Evolutionary conservation across 768 basidiomycete genomes (phyloP).

Genomic region (Clavaria fumosa): DNA sequence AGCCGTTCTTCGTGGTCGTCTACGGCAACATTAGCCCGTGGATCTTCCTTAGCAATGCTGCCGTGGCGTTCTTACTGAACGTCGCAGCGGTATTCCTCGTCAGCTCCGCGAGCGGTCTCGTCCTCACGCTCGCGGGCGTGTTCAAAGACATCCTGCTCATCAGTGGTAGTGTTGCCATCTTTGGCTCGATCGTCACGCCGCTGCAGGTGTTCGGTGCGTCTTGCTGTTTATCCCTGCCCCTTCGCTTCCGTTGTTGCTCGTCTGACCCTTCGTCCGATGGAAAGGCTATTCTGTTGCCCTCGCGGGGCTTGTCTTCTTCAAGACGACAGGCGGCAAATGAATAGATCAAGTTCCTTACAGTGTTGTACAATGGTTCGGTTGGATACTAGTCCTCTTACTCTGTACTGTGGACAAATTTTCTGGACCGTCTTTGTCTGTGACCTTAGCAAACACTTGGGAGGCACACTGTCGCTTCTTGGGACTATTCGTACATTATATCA

Average conservation of each 20-base stretch:
- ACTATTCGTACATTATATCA: too few relatives aligned
- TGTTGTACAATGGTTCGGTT: neutral
- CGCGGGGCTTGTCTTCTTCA: slow-evolving; percentile 72
- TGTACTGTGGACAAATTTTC: too few relatives aligned
- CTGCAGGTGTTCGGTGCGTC: slow-evolving; percentile 67
- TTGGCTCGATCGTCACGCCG: slow-evolving; percentile 64
- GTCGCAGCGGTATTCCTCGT: slow-evolving; percentile 92
- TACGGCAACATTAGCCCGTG: slow-evolving; percentile 35
- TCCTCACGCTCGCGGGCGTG: slow-evolving; percentile 87
- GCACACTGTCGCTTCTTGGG: too few relatives aligned
- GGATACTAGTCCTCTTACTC: neutral
- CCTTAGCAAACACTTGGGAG: too few relatives aligned
- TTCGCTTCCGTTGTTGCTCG: slow-evolving; percentile 2
- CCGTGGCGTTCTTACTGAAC: slow-evolving; percentile 78
- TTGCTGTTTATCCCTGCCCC: neutral
- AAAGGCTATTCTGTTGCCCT: slow-evolving; percentile 81
- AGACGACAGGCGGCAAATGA: slow-evolving; percentile 53
- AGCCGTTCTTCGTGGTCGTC: slow-evolving; percentile 42
- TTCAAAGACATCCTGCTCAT: slow-evolving; percentile 96
- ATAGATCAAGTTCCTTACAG: too few relatives aligned
- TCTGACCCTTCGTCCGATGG: slow-evolving; percentile 5
- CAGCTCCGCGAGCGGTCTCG: slow-evolving; percentile 71
- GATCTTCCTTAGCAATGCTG: slow-evolving; percentile 68
- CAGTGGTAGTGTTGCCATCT: slow-evolving; percentile 76
- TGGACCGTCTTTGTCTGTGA: too few relatives aligned